These are phyloP conservation scores for Suillus luteus DNA, from an alignment of 768 basidiomycete genomes.

Conservation along the genomic window DNA sequence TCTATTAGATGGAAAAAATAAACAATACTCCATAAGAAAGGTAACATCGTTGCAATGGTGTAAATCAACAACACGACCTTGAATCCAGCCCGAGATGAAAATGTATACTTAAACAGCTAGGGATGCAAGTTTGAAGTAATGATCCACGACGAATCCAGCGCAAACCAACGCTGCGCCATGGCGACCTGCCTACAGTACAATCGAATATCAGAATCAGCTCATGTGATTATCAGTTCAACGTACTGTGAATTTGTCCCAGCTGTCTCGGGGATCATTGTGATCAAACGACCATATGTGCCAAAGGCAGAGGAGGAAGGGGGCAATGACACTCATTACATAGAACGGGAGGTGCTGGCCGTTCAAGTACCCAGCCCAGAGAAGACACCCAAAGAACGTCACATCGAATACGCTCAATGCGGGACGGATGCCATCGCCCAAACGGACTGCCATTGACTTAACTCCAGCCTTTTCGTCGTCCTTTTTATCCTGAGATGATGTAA, in stretches of 20 bases:
- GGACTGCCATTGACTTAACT: conserved; percentile 76
- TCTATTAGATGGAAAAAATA: not conserved
- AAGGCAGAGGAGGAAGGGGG: not conserved
- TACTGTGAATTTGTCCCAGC: conserved; percentile 3
- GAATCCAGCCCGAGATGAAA: not conserved
- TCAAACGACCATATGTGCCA: conserved; percentile 8
- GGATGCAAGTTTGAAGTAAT: not conserved
- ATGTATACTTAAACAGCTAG: not conserved
- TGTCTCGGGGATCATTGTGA: not conserved
- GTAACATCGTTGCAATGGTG: not conserved
- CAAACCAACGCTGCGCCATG: not conserved
- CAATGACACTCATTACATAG: conserved; percentile 5
- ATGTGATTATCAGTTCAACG: not conserved
- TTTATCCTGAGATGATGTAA: conserved; percentile 80
- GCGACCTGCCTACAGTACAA: not conserved
- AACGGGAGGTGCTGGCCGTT: conserved; percentile 47
- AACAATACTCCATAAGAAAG: not conserved
- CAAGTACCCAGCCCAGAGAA: conserved; percentile 53
- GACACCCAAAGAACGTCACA: conserved; percentile 49
- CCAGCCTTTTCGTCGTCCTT: conserved; percentile 70
- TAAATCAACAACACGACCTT: not conserved
- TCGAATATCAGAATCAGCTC: not conserved
- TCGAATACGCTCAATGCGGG: conserved; percentile 58
- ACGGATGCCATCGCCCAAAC: conserved; percentile 63
- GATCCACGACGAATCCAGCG: conserved; percentile 2